Conservation (phyloP, 176 grass and related monocot species). For the Saccharum officinarum region DNA sequence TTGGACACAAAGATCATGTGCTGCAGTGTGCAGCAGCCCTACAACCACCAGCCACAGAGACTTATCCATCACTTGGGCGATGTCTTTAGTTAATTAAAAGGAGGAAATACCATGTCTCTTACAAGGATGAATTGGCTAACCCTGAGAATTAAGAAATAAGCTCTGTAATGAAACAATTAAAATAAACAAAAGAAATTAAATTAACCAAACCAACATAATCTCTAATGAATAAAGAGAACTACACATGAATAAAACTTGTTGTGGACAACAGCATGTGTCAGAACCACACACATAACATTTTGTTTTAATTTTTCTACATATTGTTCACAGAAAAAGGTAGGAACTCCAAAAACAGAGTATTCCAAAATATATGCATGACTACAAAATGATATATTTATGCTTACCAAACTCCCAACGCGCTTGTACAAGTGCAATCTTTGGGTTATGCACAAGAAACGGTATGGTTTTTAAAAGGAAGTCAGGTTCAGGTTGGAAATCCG, state of each 20-base stretch:
- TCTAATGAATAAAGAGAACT: background rate
- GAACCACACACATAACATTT: background rate
- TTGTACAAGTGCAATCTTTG: slow-evolving; percentile 78
- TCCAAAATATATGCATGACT: background rate
- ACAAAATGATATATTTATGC: slow-evolving; percentile 5
- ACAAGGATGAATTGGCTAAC: background rate
- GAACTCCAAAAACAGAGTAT: background rate
- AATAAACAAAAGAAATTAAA: background rate
- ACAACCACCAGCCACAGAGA: too few relatives aligned
- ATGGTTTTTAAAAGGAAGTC: slow-evolving; percentile 86
- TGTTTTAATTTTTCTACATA: background rate
- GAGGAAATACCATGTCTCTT: background rate
- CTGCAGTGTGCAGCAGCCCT: too few relatives aligned
- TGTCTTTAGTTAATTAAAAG: background rate
- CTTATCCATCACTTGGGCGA: too few relatives aligned
- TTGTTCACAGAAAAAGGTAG: background rate
- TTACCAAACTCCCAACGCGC: slow-evolving; percentile 93
- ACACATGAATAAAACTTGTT: background rate
- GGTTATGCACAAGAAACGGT: slow-evolving; percentile 88
- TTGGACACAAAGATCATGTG: too few relatives aligned
- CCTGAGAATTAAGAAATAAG: background rate
- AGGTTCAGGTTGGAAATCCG: slow-evolving; percentile 86
- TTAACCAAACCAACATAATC: background rate
- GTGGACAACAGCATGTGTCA: background rate
- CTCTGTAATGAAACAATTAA: background rate